phyloP scores from a whole-genome alignment of 352 stramenopile species.

The Globisporangium canariense region DNA sequence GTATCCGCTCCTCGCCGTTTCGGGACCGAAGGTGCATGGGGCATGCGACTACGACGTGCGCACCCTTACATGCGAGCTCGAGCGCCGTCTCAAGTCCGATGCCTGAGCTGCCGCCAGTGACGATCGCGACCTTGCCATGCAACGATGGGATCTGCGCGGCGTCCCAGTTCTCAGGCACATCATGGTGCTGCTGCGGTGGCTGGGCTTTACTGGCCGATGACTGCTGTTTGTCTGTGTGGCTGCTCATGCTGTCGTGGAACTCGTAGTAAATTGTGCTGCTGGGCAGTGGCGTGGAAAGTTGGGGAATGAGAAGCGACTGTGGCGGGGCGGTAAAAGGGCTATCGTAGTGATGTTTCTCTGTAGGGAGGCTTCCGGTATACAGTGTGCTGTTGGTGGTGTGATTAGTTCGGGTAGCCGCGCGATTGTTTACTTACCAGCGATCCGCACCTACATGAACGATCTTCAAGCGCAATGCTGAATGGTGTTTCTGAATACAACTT shows the following conservation, averaged over 20 bases:
- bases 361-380: no score
- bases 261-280: not conserved
- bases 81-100: slow-evolving; percentile 27
- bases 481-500: not conserved
- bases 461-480: not conserved
- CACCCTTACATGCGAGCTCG: slow-evolving; percentile 24
- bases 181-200: not conserved
- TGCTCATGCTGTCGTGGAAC: not conserved
- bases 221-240: not conserved
- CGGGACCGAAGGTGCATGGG: slow-evolving; percentile 2
- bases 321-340: no score
- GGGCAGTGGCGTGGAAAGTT: not conserved
- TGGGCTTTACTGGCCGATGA: not conserved
- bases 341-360: no score
- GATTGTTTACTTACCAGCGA: not conserved
- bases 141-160: slow-evolving; percentile 22
- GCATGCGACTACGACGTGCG: slow-evolving; percentile 31
- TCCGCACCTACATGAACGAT: not conserved
- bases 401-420: not conserved
- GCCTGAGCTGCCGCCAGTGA: slow-evolving; percentile 29
- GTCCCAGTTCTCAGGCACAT: slow-evolving; percentile 18
- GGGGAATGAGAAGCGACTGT: not conserved
- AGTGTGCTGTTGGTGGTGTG: not conserved
- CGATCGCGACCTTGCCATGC: slow-evolving; percentile 27
- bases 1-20: slow-evolving; percentile 17